Evolutionary conservation across 129 eudicot genomes (phyloP).

Genomic region (Escallonia herrerae): DNA sequence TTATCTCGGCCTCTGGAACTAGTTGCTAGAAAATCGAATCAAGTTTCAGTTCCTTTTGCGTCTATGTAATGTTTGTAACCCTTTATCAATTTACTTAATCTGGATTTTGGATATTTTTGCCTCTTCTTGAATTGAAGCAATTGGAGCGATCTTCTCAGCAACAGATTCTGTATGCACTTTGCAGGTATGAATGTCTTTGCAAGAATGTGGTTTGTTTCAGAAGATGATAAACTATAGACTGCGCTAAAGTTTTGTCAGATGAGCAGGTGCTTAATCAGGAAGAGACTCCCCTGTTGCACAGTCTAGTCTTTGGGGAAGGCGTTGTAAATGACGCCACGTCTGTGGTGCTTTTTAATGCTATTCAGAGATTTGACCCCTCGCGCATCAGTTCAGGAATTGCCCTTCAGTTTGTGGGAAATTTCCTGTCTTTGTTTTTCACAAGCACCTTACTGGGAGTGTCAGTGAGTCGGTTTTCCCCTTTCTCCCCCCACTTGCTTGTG

Average conservation of each 20-base stretch:
- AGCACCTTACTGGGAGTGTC: slow-evolving; percentile 71
- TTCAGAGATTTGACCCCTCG: slow-evolving; percentile 55
- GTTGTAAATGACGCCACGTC: slow-evolving; percentile 94
- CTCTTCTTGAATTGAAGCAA: slow-evolving; percentile 33
- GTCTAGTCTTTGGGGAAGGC: slow-evolving; percentile 89
- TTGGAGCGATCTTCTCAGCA: slow-evolving; percentile 95
- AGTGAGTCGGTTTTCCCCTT: slow-evolving; percentile 40
- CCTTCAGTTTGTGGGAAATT: slow-evolving; percentile 34
- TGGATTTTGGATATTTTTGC: not conserved
- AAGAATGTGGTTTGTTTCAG: not conserved
- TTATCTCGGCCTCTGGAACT: too few species aligned
- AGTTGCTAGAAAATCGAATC: too few species aligned
- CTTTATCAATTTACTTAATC: not conserved
- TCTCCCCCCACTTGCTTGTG: too few species aligned
- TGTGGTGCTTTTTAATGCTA: slow-evolving; percentile 75
- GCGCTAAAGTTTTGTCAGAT: slow-evolving; percentile 2
- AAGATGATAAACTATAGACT: not conserved
- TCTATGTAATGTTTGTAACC: not conserved
- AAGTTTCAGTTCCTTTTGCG: not conserved
- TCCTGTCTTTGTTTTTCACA: slow-evolving; percentile 37
- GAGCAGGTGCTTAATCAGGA: slow-evolving; percentile 79
- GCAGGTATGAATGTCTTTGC: slow-evolving; percentile 47
- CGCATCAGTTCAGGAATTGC: slow-evolving; percentile 24
- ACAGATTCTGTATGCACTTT: slow-evolving; percentile 89
- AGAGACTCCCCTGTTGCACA: slow-evolving; percentile 67